Conservation (phyloP, 2,329 filamentous ascomycete species). For the Aureobasidium melanogenum region DNA sequence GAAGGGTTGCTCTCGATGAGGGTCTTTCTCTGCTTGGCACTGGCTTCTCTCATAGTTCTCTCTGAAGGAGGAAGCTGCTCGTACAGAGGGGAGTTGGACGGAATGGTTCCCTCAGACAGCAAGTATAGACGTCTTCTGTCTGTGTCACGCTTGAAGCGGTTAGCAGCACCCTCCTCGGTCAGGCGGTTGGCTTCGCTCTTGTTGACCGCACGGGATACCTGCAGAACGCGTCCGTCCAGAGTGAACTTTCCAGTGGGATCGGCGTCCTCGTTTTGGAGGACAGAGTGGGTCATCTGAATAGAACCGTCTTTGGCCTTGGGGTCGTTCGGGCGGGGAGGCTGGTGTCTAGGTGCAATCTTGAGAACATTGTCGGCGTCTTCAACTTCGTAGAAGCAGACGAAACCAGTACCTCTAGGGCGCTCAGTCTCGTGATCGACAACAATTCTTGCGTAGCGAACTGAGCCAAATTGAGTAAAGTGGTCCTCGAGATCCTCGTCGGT, state of each 20-base stretch:
- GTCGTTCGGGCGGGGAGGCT: slow-evolving; percentile 24
- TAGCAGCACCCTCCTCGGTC: slow-evolving; percentile 56
- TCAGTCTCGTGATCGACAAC: slow-evolving; percentile 82
- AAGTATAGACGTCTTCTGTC: slow-evolving; percentile 89
- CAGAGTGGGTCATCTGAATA: slow-evolving; percentile 57
- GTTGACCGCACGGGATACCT: slow-evolving; percentile 75
- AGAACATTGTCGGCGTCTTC: slow-evolving; percentile 71
- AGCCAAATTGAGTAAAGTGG: slow-evolving; percentile 83
- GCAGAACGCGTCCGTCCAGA: slow-evolving; percentile 77
- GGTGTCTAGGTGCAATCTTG: slow-evolving; percentile 57
- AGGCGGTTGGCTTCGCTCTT: slow-evolving; percentile 71
- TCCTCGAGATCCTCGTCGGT: slow-evolving; percentile 73
- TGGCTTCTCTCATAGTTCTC: slow-evolving; percentile 79
- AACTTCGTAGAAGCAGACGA: slow-evolving; percentile 80
- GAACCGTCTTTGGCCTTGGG: slow-evolving; percentile 17
- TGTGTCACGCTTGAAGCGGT: slow-evolving; percentile 60
- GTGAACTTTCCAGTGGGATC: slow-evolving; percentile 83
- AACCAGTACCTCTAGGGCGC: slow-evolving; percentile 82
- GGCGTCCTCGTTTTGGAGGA: slow-evolving; percentile 76
- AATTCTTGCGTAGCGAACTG: slow-evolving; percentile 81
- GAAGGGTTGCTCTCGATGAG: slow-evolving; percentile 86
- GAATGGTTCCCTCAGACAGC: slow-evolving; percentile 75
- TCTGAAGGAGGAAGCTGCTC: slow-evolving; percentile 68
- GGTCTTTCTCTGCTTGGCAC: slow-evolving; percentile 76
- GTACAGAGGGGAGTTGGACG: slow-evolving; percentile 68